Base-by-base conservation (phyloP, 2,329 filamentous ascomycete genomes). In the Dothidotthia symphoricarpi region DNA sequence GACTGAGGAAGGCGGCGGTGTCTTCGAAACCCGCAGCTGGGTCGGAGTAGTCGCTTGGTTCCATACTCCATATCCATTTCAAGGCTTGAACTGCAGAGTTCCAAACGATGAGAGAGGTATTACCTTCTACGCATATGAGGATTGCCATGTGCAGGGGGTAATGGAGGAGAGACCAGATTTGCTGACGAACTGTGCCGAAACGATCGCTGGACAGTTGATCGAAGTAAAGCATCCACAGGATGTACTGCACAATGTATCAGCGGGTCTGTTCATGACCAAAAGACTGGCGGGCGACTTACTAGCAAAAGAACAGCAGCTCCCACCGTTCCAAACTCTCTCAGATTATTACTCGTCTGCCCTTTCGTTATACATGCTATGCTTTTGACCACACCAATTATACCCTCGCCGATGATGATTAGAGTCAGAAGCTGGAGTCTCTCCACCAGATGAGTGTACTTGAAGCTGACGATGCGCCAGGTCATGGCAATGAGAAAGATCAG, bases 401-500 rank as follows among this genome's bases (percentile, higher is more conserved):
- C 78, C 51, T 83, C 80, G 12, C 81, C 80, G 33, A 83, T 72
- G 37, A 83, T 78, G 44, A 83, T 81, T 27, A 82, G 68, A 0
- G 80, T 83, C 37, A 83, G 68, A 1, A 82, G 69, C 4, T 73
- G 74, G 67, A 83, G 72, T 6, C 81, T 71, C 49, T 80, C 76
- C 37, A 78, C 76, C 24, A 83, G 60, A 51, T 82, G 78, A 0
- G 77, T 83, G 31, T 74, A 67, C 31, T 76, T 72, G 51, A 83
- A 80, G 32, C 75, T 76, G 28, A 83, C 69, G 12, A 75, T 71
- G 3, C 72, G 67, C 53, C 72, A 81, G 6, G 41, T 42, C 43
- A 55, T 57, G n/a, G 50, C 50, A 14, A 55, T 54, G 13, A 52
- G 33, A 15, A 57, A 53, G 12, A 55, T 47, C 3, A 29, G 22